Base-by-base conservation (phyloP, 495 filamentous ascomycete genomes). In the Saxophila tyrrhenica region DNA sequence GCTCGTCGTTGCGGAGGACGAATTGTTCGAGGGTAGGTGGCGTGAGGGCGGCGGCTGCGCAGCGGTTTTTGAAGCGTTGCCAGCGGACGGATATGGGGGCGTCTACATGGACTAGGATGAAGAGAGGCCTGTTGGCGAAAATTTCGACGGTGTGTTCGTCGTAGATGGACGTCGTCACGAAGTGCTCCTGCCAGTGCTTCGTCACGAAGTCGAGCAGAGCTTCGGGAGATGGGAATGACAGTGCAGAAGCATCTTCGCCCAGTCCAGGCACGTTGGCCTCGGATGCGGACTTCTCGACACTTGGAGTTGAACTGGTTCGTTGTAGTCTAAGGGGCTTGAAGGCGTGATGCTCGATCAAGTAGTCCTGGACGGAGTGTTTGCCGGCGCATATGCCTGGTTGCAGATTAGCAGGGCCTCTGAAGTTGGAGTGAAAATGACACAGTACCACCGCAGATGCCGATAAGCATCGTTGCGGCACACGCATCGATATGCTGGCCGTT, bases 401-500 rank as follows among this genome's bases (percentile, higher is more conserved):
- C 47, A 43, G 46, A 51, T 61, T 22, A 57, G 61, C 64, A 20
- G 67, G 63, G 32, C 25, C 9, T 23, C 13, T 48, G 19, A n/a
- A 17, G 5, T 44, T 56, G 38, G 41, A 24, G 50, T 35, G 50
- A 39, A 7, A 22, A 25, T n/a, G 7, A 11, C 3, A 45, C 64
- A 72, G 69, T 76, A 89, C 89, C 83, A 69, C 92, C 91, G 67
- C 89, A 96, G 53, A 98, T 73, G 42, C 92, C 91, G 56, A 98
- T 87, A 21, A 98, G 79, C 91, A 96, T 97, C 52, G 19, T 44
- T 35, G 13, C 29, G 13, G 13, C 13, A 5, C n/a, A n/a, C n/a
- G n/a, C n/a, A n/a, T n/a, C n/a, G 21, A 22, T 48, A 48, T 35
- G 20, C 23, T 54, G 13, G 16, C 23, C 13, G 19, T 51, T 11